Conservation (phyloP, 176 grass and related monocot genomes). For the Stipa capillata region DNA sequence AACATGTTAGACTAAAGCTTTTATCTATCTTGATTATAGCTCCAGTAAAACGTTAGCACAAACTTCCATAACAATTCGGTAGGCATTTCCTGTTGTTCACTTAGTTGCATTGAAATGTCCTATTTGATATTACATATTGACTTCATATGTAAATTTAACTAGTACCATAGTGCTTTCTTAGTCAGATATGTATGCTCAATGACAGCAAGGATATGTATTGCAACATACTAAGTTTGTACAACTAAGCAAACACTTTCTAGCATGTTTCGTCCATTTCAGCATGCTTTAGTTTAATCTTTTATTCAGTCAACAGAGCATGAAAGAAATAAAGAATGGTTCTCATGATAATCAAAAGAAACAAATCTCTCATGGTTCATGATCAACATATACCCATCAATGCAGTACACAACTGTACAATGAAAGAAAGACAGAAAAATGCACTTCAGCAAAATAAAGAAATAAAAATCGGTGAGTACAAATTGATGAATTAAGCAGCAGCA, state of each 20-base stretch:
- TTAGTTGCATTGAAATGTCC: background rate
- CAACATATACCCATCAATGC: too few relatives aligned
- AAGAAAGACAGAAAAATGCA: background rate
- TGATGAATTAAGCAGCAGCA: background rate
- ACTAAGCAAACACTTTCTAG: background rate
- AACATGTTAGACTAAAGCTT: constrained; percentile 11
- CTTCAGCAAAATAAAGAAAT: background rate
- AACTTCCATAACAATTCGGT: background rate
- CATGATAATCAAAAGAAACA: constrained; percentile 5
- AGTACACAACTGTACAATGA: background rate
- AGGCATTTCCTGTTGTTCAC: background rate
- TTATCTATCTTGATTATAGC: background rate
- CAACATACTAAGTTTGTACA: background rate
- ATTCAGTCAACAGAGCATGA: background rate
- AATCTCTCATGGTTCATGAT: constrained; percentile 9
- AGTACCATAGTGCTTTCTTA: background rate
- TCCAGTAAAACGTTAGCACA: background rate
- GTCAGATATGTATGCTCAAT: constrained; percentile 4
- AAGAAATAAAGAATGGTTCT: background rate
- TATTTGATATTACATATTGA: background rate
- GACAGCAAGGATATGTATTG: background rate
- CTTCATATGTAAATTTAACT: constrained; percentile 1
- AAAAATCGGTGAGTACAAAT: constrained; percentile 5
- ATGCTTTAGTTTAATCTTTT: constrained; percentile 5
- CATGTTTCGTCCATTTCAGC: constrained; percentile 1